These are phyloP conservation scores for Spathaspora arborariae DNA, from an alignment of 805 yeast genomes.

Conservation along the genomic window DNA sequence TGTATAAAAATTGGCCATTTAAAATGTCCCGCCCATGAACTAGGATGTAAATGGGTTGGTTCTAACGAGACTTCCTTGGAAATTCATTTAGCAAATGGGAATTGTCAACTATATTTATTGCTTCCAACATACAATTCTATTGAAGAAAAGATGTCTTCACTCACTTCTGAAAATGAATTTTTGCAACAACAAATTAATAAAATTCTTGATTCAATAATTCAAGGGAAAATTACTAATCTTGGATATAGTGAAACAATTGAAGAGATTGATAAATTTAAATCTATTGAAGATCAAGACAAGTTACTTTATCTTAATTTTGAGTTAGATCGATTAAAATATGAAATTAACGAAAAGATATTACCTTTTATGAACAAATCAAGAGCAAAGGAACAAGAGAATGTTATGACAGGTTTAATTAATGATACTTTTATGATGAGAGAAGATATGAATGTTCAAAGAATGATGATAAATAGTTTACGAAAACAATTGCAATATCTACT, in stretches of 20 bases:
- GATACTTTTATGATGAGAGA: conserved; percentile 42
- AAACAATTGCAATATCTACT: conserved; percentile 50
- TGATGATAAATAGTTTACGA: conserved; percentile 41
- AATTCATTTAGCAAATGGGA: conserved; percentile 26
- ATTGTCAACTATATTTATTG: conserved; percentile 28
- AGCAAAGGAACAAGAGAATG: conserved; percentile 24
- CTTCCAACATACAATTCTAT: conserved; percentile 23
- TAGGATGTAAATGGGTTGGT: conserved; percentile 50
- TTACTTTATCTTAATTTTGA: conserved; percentile 36
- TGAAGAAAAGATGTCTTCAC: conserved; percentile 19
- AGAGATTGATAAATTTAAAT: conserved; percentile 33
- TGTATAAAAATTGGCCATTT: conserved; percentile 39
- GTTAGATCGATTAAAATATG: conserved; percentile 40
- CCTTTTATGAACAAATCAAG: conserved; percentile 28
- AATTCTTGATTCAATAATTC: conserved; percentile 44
- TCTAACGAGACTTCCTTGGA: conserved; percentile 32
- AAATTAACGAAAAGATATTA: conserved; percentile 34
- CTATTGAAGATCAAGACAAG: conserved; percentile 22
- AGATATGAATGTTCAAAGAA: conserved; percentile 43
- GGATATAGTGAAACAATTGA: conserved; percentile 47
- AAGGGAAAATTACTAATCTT: conserved; percentile 47
- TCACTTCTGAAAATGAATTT: conserved; percentile 33
- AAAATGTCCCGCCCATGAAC: conserved; percentile 44
- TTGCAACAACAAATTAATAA: conserved; percentile 43
- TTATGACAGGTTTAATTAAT: conserved; percentile 29